phyloP scores from a whole-genome alignment of 257 asterid species.

The Thymus mandschuricus region DNA sequence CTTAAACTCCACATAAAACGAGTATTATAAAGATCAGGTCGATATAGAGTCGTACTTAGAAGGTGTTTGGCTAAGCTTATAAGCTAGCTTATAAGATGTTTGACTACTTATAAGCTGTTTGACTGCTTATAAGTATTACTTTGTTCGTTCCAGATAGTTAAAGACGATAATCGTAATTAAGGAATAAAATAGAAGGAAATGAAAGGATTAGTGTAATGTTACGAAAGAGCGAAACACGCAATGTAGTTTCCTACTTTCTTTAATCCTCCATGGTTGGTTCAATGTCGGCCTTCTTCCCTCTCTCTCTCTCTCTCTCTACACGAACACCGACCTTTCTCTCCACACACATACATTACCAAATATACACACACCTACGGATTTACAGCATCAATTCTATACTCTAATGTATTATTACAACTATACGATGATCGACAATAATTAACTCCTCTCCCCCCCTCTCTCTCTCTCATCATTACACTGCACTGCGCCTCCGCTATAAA shows the following conservation, averaged over 20 bases:
- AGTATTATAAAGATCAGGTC: too few species aligned
- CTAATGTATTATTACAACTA: slow-evolving; percentile 15
- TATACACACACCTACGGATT: not conserved
- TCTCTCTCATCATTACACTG: not conserved
- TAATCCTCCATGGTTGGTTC: slow-evolving; percentile 42
- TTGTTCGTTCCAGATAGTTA: not conserved
- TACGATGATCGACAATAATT: not conserved
- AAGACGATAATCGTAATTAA: not conserved
- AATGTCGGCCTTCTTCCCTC: slow-evolving; percentile 46
- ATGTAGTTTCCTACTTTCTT: slow-evolving; percentile 42
- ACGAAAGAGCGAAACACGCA: slow-evolving; percentile 56
- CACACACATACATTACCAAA: slow-evolving; percentile 11
- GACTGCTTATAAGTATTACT: too few species aligned
- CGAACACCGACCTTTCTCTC: slow-evolving; percentile 3
- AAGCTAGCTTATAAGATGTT: too few species aligned
- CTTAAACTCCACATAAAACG: not conserved
- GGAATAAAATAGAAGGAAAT: not conserved
- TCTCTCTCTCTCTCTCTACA: slow-evolving; percentile 3
- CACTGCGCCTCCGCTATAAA: slow-evolving; percentile 34
- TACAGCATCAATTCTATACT: slow-evolving; percentile 24
- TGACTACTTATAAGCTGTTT: too few species aligned
- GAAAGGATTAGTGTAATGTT: slow-evolving; percentile 38
- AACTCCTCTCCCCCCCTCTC: not conserved
- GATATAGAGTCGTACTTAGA: not conserved
- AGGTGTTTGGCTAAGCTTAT: too few species aligned